These are phyloP conservation scores for Candida takata DNA, from an alignment of 805 yeast genomes.

Conservation along the genomic window DNA sequence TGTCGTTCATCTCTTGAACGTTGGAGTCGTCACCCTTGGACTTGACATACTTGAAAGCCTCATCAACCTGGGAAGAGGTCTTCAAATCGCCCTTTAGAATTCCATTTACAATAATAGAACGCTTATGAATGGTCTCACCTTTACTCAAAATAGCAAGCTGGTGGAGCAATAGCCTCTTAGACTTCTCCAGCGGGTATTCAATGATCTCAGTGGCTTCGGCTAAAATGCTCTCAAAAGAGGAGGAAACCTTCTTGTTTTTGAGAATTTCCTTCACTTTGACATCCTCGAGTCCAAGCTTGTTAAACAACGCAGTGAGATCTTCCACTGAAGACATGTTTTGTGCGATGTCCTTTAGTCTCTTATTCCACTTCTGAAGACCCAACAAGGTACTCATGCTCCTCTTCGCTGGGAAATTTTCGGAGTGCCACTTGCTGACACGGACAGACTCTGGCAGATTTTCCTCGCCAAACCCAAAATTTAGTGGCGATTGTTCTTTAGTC, in stretches of 20 bases:
- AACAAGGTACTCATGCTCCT: too few species aligned
- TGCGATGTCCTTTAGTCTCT: too few species aligned
- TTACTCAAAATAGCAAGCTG: conserved; percentile 69
- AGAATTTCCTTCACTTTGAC: conserved; percentile 71
- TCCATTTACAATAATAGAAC: conserved; percentile 49
- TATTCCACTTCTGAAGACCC: too few species aligned
- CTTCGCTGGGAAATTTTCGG: too few species aligned
- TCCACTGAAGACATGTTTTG: conserved; percentile 24
- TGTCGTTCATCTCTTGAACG: conserved; percentile 46
- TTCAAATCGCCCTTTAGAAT: conserved; percentile 59
- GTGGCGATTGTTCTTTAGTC: too few species aligned
- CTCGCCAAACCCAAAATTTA: too few species aligned
- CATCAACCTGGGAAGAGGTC: conserved; percentile 68
- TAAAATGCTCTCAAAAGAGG: conserved; percentile 56
- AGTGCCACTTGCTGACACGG: too few species aligned
- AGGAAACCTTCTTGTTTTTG: conserved; percentile 80
- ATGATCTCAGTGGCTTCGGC: conserved; percentile 31
- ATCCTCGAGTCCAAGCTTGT: conserved; percentile 59
- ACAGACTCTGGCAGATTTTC: too few species aligned
- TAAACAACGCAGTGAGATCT: conserved; percentile 27
- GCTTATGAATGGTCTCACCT: conserved; percentile 39
- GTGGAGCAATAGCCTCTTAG: conserved; percentile 61
- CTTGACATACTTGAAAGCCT: conserved; percentile 71
- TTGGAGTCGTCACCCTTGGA: conserved; percentile 38
- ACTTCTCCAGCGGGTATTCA: conserved; percentile 42